Base-by-base conservation (phyloP, 2,329 filamentous ascomycete genomes). In the Tolypocladium endophyticum region DNA sequence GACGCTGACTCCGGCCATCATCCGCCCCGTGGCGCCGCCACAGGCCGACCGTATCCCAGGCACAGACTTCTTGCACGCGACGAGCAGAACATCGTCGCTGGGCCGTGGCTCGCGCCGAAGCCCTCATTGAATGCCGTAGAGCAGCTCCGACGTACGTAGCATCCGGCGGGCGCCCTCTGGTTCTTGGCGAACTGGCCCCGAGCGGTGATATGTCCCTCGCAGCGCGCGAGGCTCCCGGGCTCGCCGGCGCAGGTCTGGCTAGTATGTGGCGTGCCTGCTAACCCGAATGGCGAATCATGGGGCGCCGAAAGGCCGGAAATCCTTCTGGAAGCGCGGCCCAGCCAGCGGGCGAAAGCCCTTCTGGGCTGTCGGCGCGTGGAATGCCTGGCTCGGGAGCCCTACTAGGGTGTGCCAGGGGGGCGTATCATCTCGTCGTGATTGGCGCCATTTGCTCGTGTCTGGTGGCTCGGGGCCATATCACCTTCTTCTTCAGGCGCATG, bases 401-500 rank as follows among this genome's bases (percentile, higher is more conserved):
- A 63, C 36, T 50, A 63, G 61, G 61, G 65, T 62, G 63, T 59
- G 55, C 60, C 58, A 64, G 63, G 66, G 67, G 64, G 61, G 61
- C 58, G 63, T 70, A 70, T 69, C 67, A 64, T 63, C 59, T 38
- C 59, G 55, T 33, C 55, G 23, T 72, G 69, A 73, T 73, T 73
- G 71, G 71, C 64, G 68, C 63, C 62, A 60, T 18, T 54, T 62
- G 59, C 57, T 64, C 61, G 64, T 64, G 63, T 64, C 64, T 67
- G 68, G 70, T 71, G 70, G 66, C 66, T 68, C 65, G 64, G 62
- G 38, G 58, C 61, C 63, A 68, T 67, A 69, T 64, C 68, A 73
- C 71, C 71, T 73, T 73, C 71, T 73, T 60, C 63, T 72, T 72
- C 64, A 65, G 71, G 71, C 62, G 63, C 62, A 66, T 65, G 66